Conservation (phyloP, 441 rosid species). For the Populus hybrid region DNA sequence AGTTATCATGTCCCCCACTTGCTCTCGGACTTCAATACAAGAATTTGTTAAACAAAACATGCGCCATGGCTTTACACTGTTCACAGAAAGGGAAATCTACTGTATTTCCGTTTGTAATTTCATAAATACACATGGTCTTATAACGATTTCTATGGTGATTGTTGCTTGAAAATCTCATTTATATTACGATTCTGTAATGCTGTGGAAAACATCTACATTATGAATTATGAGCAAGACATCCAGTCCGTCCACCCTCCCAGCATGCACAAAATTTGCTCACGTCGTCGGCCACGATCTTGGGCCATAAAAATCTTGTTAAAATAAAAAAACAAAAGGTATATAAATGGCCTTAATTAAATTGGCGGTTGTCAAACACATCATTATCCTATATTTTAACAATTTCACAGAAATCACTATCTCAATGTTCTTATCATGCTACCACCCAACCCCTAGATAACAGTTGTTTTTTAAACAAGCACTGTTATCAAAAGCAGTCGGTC, state of each 20-base stretch:
- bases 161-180: background rate
- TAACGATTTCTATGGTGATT: background rate
- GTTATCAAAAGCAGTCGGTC: background rate
- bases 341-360: conserved; percentile 12
- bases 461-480: background rate
- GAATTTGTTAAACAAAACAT: background rate
- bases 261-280: background rate
- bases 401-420: background rate
- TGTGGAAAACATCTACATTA: too few relatives aligned
- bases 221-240: too few relatives aligned
- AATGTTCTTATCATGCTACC: background rate
- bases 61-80: background rate
- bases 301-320: background rate
- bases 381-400: background rate
- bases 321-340: background rate
- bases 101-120: too few relatives aligned
- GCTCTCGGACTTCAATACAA: background rate
- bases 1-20: background rate
- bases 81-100: background rate
- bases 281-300: background rate
- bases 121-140: background rate
- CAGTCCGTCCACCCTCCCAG: too few relatives aligned
- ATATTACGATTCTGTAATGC: too few relatives aligned
- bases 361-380: conserved; percentile 17
- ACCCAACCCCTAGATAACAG: background rate